phyloP scores from a whole-genome alignment of 164 flowering plant genomes.

The Liriodendron chinense region DNA sequence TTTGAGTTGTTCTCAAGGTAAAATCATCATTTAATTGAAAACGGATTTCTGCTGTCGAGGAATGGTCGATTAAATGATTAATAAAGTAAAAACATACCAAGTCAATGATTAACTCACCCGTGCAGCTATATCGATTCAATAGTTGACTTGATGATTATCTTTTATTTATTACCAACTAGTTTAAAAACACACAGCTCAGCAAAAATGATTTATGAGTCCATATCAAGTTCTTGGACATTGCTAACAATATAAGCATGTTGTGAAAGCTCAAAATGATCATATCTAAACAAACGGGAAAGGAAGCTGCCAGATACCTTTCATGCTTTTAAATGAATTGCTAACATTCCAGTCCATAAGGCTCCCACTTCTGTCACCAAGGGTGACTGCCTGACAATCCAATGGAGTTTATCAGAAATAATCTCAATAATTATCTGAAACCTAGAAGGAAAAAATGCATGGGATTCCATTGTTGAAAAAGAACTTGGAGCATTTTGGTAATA shows the following conservation, averaged over 20 bases:
- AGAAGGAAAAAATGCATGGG: neutral
- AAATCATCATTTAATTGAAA: too few species aligned
- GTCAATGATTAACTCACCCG: neutral
- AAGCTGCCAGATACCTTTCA: constrained; percentile 46
- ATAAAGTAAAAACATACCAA: neutral
- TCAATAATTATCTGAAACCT: neutral
- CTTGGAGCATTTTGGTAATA: neutral
- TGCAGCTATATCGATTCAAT: neutral
- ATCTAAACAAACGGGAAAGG: neutral
- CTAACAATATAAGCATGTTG: neutral
- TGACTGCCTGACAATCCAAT: constrained; percentile 26
- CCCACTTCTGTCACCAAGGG: constrained; percentile 28
- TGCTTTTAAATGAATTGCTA: constrained; percentile 47
- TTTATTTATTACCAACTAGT: neutral
- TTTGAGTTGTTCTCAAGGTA: too few species aligned
- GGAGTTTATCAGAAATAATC: constrained; percentile 9
- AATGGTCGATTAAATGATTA: neutral
- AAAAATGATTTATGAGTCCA: neutral
- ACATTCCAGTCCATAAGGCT: constrained; percentile 67
- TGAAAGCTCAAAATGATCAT: neutral
- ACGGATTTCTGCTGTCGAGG: too few species aligned
- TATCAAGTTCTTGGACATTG: neutral
- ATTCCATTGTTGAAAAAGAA: neutral
- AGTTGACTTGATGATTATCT: neutral
- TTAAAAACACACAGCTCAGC: neutral